Evolutionary conservation across 305 asterid genomes (phyloP).

Genomic region (Fraxinus floribunda): DNA sequence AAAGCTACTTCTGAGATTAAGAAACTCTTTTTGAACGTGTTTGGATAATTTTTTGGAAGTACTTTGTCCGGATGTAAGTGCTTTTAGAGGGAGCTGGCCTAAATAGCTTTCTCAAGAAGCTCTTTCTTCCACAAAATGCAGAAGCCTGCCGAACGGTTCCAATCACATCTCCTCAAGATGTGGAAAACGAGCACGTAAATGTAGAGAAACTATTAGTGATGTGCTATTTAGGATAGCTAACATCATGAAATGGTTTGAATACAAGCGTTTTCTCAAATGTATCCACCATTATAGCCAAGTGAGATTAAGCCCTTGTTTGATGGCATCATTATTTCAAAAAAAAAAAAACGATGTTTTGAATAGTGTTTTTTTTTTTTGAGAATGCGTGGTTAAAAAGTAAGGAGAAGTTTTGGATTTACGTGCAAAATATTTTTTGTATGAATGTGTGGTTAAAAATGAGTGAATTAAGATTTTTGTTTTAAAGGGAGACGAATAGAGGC

Average conservation of each 20-base stretch:
- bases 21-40: neutral
- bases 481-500: neutral
- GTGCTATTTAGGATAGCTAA: neutral
- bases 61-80: neutral
- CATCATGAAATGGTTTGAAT: neutral
- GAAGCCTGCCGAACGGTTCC: neutral
- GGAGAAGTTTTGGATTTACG: neutral
- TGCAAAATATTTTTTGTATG: neutral
- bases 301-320: neutral
- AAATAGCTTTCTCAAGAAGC: neutral
- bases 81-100: neutral
- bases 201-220: neutral
- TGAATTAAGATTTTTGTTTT: neutral
- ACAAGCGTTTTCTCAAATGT: neutral
- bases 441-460: neutral
- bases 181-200: neutral
- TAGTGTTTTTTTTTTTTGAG: neutral
- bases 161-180: neutral
- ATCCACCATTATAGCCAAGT: neutral
- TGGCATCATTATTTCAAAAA: neutral
- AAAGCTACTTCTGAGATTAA: neutral
- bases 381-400: neutral
- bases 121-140: neutral
- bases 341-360: neutral
- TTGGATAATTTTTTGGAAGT: neutral